Evolutionary conservation across 2,329 filamentous ascomycete species (phyloP).

Genomic region (Stagonosporopsis chrysanthemi): DNA sequence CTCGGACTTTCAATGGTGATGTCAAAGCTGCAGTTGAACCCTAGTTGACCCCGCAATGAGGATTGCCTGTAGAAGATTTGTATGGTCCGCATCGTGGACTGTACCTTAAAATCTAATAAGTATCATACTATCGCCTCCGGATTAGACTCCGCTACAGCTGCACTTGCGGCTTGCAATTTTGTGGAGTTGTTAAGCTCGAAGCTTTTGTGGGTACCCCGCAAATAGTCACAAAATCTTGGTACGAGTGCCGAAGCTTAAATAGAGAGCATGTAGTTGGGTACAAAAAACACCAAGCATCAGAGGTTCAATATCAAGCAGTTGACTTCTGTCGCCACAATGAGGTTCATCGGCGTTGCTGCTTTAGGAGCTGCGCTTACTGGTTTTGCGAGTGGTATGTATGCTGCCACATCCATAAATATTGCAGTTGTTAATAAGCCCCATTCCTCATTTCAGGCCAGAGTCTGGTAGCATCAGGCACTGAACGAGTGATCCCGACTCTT

Average conservation of each 20-base stretch:
- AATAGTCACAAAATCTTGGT: not conserved
- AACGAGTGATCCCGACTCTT: constrained; percentile 14
- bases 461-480: constrained; percentile 3
- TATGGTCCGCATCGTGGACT: not conserved
- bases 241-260: constrained; percentile 7
- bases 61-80: not conserved
- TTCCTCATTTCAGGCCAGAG: not conserved
- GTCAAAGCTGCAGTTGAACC: constrained; percentile 2
- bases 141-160: constrained; percentile 6
- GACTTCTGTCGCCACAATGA: not conserved
- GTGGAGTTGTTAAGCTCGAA: not conserved
- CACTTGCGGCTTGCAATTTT: not conserved
- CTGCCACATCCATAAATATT: not conserved
- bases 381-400: not conserved
- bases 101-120: constrained; percentile 8
- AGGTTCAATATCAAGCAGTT: not conserved
- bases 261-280: not conserved
- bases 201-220: constrained; percentile 4
- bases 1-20: constrained; percentile 4
- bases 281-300: constrained; percentile 3
- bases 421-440: no score
- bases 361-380: constrained; percentile 1
- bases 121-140: constrained; percentile 3
- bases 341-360: not conserved
- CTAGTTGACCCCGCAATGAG: constrained; percentile 7